Conservation (phyloP, 2,329 filamentous ascomycete species). For the Apiospora aurea region DNA sequence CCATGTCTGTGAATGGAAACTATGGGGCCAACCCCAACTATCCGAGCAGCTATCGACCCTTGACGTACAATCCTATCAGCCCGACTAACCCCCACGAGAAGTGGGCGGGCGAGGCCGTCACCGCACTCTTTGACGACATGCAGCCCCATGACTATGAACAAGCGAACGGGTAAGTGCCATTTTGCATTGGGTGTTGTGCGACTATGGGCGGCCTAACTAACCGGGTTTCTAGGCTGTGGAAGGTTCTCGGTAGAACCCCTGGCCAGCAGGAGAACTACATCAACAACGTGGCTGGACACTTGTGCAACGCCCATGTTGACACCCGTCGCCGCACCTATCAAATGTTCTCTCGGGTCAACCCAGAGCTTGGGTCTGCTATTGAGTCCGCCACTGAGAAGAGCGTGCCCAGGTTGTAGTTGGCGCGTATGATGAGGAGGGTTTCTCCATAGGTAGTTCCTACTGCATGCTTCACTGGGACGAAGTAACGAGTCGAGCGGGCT, state of each 20-base stretch:
- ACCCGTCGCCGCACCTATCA: conserved; percentile 65
- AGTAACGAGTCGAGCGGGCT: neutral
- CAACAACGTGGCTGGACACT: conserved; percentile 63
- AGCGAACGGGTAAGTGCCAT: conserved; percentile 19
- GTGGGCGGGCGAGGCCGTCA: conserved; percentile 54
- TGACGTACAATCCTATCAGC: conserved; percentile 52
- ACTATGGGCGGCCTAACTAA: neutral
- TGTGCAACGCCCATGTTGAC: conserved; percentile 59
- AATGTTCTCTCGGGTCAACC: conserved; percentile 66
- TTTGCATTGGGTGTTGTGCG: neutral
- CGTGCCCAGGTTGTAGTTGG: conserved; percentile 24
- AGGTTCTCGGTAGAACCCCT: conserved; percentile 52
- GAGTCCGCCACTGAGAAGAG: conserved; percentile 59
- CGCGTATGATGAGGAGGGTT: neutral
- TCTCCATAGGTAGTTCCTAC: neutral
- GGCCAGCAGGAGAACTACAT: conserved; percentile 70
- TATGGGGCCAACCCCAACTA: conserved; percentile 68
- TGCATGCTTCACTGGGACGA: neutral
- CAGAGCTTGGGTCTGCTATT: conserved; percentile 59
- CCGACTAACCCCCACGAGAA: conserved; percentile 53
- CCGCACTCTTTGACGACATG: conserved; percentile 52
- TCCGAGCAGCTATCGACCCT: conserved; percentile 54
- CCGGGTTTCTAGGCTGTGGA: conserved; percentile 52
- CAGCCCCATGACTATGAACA: conserved; percentile 55
- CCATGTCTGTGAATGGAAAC: conserved; percentile 73